Evolutionary conservation across 106 monocot species (phyloP).

Genomic region (Hemerocallis citrina): DNA sequence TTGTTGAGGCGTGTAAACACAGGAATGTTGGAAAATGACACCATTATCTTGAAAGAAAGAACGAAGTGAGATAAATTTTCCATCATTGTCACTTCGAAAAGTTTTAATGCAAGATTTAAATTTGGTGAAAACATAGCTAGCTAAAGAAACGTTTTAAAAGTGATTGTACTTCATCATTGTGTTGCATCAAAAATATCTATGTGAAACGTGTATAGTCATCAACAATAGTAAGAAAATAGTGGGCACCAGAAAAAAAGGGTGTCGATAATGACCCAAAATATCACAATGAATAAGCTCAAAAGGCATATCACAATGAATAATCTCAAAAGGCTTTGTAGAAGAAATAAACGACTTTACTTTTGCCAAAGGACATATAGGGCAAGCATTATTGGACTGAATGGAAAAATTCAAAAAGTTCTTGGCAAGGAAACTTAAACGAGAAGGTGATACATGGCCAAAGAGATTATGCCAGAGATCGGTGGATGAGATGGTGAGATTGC

Average conservation of each 20-base stretch:
- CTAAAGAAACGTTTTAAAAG: not conserved
- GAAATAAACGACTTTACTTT: not conserved
- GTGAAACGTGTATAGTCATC: conserved; percentile 1
- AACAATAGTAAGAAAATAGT: conserved; percentile 3
- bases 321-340: not conserved
- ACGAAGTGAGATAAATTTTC: not conserved
- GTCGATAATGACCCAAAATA: not conserved
- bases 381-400: not conserved
- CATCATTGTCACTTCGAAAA: not conserved
- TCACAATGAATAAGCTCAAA: too few relatives aligned
- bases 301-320: too few relatives aligned
- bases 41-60: not conserved
- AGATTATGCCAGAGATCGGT: not conserved
- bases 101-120: not conserved
- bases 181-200: not conserved
- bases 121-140: not conserved
- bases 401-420: not conserved
- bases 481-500: too few relatives aligned
- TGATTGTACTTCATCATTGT: not conserved
- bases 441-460: not conserved
- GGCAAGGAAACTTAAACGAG: not conserved
- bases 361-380: not conserved
- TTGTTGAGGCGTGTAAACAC: not conserved
- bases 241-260: not conserved
- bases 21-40: not conserved